Conservation (phyloP, 176 grass and related monocot species). For the Pontederia paniculata region DNA sequence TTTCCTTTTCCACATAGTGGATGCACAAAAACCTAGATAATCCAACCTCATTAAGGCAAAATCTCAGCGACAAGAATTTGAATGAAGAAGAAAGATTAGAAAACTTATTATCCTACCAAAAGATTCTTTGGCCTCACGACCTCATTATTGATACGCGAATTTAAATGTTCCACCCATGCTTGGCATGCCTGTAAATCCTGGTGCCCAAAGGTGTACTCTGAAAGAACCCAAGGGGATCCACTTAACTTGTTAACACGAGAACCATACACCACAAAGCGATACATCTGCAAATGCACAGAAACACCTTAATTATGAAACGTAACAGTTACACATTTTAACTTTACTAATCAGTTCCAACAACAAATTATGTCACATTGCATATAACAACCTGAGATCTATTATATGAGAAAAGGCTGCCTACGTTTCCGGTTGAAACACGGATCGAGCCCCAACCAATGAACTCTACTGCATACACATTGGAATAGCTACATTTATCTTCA, state of each 20-base stretch:
- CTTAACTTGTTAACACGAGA: constrained; percentile 29
- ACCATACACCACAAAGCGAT: constrained; percentile 58
- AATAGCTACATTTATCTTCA: constrained; percentile 41
- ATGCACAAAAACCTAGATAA: constrained; percentile 85
- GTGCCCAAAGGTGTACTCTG: constrained; percentile 74
- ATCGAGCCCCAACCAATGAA: constrained; percentile 47
- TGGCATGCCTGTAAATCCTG: constrained; percentile 47
- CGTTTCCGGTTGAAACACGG: constrained; percentile 31
- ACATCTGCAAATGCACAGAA: constrained; percentile 45
- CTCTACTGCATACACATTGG: constrained; percentile 77
- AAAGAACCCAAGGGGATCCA: constrained; percentile 53
- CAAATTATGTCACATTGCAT: background rate
- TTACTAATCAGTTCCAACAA: background rate
- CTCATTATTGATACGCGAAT: constrained; percentile 30
- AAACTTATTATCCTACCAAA: constrained; percentile 36
- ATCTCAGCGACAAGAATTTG: background rate
- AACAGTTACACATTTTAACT: too few species aligned
- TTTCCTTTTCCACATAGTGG: constrained; percentile 87
- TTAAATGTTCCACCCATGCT: constrained; percentile 50
- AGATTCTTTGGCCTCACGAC: constrained; percentile 56
- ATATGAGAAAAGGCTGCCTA: constrained; percentile 26
- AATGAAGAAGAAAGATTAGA: background rate
- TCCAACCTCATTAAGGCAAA: constrained; percentile 7
- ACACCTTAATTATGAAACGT: background rate
- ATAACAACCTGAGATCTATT: constrained; percentile 44